Percentiles rank a stretch among this genome's conserved stretches.
Conservation (phyloP, 2,329 filamentous ascomycete species). For the Colletotrichum sp. region DNA sequence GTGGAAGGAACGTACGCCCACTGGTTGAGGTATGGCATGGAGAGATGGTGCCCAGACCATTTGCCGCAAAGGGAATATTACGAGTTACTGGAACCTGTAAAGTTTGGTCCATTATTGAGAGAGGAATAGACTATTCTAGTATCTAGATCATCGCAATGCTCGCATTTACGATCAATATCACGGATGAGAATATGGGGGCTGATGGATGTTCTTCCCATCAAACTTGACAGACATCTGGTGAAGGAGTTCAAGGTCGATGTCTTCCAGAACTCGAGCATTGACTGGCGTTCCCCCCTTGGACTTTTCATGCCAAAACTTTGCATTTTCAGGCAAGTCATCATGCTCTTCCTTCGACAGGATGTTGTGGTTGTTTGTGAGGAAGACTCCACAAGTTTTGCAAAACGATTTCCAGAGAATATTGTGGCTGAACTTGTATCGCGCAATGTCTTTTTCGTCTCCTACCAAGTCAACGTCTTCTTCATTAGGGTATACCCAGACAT, state of each 20-base stretch:
- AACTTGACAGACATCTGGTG: background rate
- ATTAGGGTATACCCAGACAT: background rate
- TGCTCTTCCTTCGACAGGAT: background rate
- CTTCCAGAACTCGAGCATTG: background rate
- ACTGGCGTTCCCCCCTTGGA: background rate
- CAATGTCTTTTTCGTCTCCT: background rate
- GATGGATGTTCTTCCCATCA: background rate
- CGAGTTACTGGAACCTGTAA: constrained; percentile 38
- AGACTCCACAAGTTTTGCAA: background rate
- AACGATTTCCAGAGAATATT: background rate
- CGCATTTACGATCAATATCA: background rate
- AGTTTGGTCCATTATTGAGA: constrained; percentile 29
- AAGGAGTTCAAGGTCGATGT: background rate
- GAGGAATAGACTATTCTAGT: constrained; percentile 12
- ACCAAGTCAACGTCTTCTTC: background rate
- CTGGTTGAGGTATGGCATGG: constrained; percentile 57
- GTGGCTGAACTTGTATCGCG: background rate
- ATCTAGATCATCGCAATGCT: background rate
- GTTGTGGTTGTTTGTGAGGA: background rate
- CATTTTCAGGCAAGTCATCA: background rate
- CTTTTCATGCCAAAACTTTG: background rate
- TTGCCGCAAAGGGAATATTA: constrained; percentile 41
- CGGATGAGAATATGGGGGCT: background rate
- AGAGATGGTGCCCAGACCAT: constrained; percentile 49
- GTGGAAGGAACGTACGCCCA: constrained; percentile 57